Evolutionary conservation across 2,329 filamentous ascomycete genomes (phyloP).

Genomic region (Penicillium hordei): DNA sequence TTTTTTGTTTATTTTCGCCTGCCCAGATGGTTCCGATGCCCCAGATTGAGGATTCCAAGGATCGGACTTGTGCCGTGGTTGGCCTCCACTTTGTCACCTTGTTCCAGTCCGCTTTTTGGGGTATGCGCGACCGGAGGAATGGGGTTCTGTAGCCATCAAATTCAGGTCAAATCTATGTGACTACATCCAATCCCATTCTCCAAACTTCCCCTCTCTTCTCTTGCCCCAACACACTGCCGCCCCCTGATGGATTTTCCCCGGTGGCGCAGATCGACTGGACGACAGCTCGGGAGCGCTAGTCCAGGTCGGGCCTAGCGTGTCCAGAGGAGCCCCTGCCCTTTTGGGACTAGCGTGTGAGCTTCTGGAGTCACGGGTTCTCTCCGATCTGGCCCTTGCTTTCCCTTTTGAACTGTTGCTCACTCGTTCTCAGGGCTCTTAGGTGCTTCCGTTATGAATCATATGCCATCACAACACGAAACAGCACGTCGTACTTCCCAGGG

Average conservation of each 20-base stretch:
- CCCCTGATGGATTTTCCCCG: constrained; percentile 21
- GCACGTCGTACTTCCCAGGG: constrained; percentile 38
- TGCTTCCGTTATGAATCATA: constrained; percentile 39
- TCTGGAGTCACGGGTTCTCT: constrained; percentile 39
- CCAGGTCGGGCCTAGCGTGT: constrained; percentile 22
- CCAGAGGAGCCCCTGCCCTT: constrained; percentile 21
- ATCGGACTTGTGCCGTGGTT: constrained; percentile 26
- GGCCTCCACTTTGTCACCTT: constrained; percentile 14
- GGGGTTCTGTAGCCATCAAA: not conserved
- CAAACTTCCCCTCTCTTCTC: not conserved
- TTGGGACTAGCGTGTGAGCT: constrained; percentile 34
- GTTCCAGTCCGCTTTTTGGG: not conserved
- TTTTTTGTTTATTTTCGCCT: constrained; percentile 8
- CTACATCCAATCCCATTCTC: not conserved
- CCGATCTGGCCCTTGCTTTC: constrained; percentile 21
- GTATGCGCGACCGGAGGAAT: not conserved
- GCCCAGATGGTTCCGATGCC: constrained; percentile 14
- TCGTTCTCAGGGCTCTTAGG: constrained; percentile 10
- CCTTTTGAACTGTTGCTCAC: constrained; percentile 24
- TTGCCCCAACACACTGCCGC: constrained; percentile 9
- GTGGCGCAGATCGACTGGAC: constrained; percentile 33
- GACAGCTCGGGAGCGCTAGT: constrained; percentile 39
- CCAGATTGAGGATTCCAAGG: constrained; percentile 22
- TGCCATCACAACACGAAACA: constrained; percentile 30
- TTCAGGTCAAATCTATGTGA: not conserved